phyloP scores from a whole-genome alignment of 805 yeast genomes.

The Metahyphopichia silvanorum region DNA sequence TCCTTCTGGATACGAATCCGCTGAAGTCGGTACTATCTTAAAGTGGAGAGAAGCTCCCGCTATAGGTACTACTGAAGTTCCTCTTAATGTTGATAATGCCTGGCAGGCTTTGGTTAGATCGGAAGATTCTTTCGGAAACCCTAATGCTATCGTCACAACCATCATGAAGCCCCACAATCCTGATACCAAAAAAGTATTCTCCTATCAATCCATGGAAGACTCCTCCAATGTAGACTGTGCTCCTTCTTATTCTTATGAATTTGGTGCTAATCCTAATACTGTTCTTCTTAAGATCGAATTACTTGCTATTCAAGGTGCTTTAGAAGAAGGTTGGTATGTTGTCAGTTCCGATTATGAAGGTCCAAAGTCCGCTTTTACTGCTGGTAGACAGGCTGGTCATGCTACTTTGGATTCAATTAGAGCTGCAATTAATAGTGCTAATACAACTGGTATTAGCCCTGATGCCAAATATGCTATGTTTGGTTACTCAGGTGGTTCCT shows the following conservation, averaged over 20 bases:
- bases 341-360: conserved; percentile 36
- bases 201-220: conserved; percentile 29
- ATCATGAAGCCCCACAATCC: conserved; percentile 27
- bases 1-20: conserved; percentile 5
- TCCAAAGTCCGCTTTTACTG: conserved; percentile 26
- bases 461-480: conserved; percentile 21
- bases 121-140: conserved; percentile 20
- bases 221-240: conserved; percentile 23
- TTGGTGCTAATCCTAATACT: conserved; percentile 10
- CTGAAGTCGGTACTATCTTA: conserved; percentile 4
- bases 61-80: conserved; percentile 1
- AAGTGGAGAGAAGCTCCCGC: conserved; percentile 4
- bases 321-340: conserved; percentile 29
- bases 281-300: conserved; percentile 10
- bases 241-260: conserved; percentile 20
- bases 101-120: conserved; percentile 22
- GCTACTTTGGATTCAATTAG: conserved; percentile 28
- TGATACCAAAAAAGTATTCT: conserved; percentile 20
- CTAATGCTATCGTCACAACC: conserved; percentile 23
- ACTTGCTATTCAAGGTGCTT: conserved; percentile 15
- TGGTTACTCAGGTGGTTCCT: conserved; percentile 41
- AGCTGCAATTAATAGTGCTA: conserved; percentile 17
- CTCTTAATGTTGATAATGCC: conserved; percentile 6
- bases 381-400: conserved; percentile 29
- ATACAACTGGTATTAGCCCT: conserved; percentile 14